Evolutionary conservation across 169 alveolate genomes (phyloP).

Genomic region (Haemoproteus tartakovskyi): DNA sequence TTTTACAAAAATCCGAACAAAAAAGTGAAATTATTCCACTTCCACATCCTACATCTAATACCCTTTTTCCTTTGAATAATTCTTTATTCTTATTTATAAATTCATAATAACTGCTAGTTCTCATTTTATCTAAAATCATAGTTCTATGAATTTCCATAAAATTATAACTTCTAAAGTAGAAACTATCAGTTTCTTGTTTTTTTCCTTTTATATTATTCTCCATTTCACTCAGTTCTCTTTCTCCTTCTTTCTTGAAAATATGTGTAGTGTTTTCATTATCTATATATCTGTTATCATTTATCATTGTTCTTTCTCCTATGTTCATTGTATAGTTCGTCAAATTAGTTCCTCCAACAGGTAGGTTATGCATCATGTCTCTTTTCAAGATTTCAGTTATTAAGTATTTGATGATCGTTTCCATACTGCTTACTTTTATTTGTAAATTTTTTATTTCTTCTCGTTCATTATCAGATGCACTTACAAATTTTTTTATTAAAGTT

Average conservation of each 20-base stretch:
- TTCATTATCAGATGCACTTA: slow-evolving; percentile 18
- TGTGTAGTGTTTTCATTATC: background rate
- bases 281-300: background rate
- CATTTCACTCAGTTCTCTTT: no score
- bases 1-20: slow-evolving; percentile 83
- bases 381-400: slow-evolving; percentile 33
- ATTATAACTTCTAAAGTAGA: slow-evolving; percentile 89
- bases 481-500: slow-evolving; percentile 36
- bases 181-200: slow-evolving; percentile 31
- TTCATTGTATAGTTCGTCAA: no score
- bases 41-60: slow-evolving; percentile 96
- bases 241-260: background rate
- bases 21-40: slow-evolving; percentile 94
- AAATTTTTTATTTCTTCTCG: slow-evolving; percentile 22
- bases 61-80: slow-evolving; percentile 87
- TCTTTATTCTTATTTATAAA: slow-evolving; percentile 79
- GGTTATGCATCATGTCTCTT: slow-evolving; percentile 19
- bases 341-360: background rate
- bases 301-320: background rate
- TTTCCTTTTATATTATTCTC: background rate
- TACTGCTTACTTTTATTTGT: slow-evolving; percentile 28
- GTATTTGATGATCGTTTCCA: slow-evolving; percentile 53
- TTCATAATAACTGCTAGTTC: slow-evolving; percentile 89
- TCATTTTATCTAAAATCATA: slow-evolving; percentile 87
- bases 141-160: slow-evolving; percentile 89